A percentile compares a stretch with the other conserved stretches of the same genome.
Evolutionary conservation across 495 filamentous ascomycete genomes (phyloP).

Genomic region (Trichocladium uniseriatum): DNA sequence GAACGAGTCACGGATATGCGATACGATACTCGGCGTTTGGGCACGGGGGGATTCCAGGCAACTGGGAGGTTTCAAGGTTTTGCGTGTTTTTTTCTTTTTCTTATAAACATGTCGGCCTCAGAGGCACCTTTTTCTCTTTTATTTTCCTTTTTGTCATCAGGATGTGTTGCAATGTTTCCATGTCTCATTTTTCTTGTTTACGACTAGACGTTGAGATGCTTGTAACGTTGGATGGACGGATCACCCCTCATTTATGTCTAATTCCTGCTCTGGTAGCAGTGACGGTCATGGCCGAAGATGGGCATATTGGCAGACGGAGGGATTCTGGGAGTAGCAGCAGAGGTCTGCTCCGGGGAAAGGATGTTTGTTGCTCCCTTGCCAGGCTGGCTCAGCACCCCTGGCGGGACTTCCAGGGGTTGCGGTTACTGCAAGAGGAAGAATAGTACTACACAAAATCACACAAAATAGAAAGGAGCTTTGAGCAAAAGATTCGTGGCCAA

Average conservation of each 20-base stretch:
- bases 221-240: neutral
- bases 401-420: slow-evolving; percentile 9
- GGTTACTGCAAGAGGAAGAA: no score
- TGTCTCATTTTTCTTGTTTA: slow-evolving; percentile 1
- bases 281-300: neutral
- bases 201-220: slow-evolving; percentile 1
- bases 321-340: slow-evolving; percentile 2
- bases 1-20: slow-evolving; percentile 20
- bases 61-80: slow-evolving; percentile 13
- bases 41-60: slow-evolving; percentile 17
- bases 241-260: slow-evolving; percentile 8
- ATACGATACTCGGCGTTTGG: slow-evolving; percentile 28
- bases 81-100: slow-evolving; percentile 1
- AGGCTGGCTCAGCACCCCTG: slow-evolving; percentile 8
- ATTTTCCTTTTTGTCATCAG: neutral
- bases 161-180: neutral
- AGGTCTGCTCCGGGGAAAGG: slow-evolving; percentile 8
- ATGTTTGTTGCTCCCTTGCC: slow-evolving; percentile 4
- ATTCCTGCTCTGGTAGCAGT: slow-evolving; percentile 27
- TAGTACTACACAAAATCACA: no score
- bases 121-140: neutral
- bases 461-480: no score
- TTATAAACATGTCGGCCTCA: neutral
- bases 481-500: no score
- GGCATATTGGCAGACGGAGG: slow-evolving; percentile 5